phyloP scores from a whole-genome alignment of 345 rosid genomes.

The Diplotaxis tenuifolia region DNA sequence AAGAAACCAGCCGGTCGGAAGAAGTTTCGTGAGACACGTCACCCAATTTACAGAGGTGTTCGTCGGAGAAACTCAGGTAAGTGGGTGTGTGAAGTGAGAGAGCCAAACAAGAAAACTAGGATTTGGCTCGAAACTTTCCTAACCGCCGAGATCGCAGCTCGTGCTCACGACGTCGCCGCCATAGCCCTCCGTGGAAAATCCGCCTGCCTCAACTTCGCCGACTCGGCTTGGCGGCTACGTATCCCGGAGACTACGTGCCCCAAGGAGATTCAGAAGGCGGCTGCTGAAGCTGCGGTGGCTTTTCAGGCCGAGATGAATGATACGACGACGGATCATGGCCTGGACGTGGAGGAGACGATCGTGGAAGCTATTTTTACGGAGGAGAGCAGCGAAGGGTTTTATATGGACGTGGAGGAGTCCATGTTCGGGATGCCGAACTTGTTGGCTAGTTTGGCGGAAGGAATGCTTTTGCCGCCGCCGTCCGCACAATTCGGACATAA shows the following conservation, averaged over 20 bases:
- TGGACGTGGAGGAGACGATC: background rate
- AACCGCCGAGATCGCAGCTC: slow-evolving; percentile 78
- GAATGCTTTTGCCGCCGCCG: slow-evolving; percentile 70
- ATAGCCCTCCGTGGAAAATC: slow-evolving; percentile 65
- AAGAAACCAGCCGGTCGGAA: slow-evolving; percentile 78
- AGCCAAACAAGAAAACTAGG: slow-evolving; percentile 78
- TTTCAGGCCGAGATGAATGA: slow-evolving; percentile 15
- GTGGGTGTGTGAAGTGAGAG: slow-evolving; percentile 89
- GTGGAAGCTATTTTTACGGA: background rate
- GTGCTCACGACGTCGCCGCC: slow-evolving; percentile 89
- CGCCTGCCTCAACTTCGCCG: slow-evolving; percentile 84
- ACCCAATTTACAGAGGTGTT: slow-evolving; percentile 84
- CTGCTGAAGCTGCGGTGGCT: slow-evolving; percentile 26
- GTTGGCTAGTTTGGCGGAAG: slow-evolving; percentile 68
- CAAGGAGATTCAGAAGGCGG: slow-evolving; percentile 59
- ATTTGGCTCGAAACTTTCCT: slow-evolving; percentile 84
- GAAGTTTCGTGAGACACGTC: slow-evolving; percentile 84
- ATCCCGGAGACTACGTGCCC: slow-evolving; percentile 55
- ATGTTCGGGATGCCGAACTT: slow-evolving; percentile 61
- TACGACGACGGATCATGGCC: slow-evolving; percentile 7
- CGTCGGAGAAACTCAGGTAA: slow-evolving; percentile 69
- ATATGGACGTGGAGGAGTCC: slow-evolving; percentile 54
- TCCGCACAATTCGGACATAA: slow-evolving; percentile 23
- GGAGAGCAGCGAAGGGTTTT: slow-evolving; percentile 30
- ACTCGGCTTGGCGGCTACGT: slow-evolving; percentile 74